Conservation (phyloP, 2,329 filamentous ascomycete species). For the Talaromyces piceae region DNA sequence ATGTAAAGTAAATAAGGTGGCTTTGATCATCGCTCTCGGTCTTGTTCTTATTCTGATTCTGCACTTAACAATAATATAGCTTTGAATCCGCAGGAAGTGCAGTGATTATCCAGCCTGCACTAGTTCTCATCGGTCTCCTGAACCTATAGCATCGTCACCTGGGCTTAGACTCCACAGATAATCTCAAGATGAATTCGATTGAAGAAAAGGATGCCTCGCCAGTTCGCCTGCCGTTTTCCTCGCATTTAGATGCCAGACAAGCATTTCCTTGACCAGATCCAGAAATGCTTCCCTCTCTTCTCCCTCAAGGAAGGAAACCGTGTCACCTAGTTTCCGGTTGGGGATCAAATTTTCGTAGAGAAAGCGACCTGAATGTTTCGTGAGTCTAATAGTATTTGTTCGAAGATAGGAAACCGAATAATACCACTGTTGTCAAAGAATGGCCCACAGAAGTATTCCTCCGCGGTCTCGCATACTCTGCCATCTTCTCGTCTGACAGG, state of each 20-base stretch:
- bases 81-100: no score
- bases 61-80: no score
- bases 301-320: slow-evolving; percentile 20
- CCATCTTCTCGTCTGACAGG: slow-evolving; percentile 18
- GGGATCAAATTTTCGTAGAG: slow-evolving; percentile 28
- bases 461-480: slow-evolving; percentile 24
- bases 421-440: slow-evolving; percentile 30
- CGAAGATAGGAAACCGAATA: background rate
- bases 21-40: no score
- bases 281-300: slow-evolving; percentile 26
- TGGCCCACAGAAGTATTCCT: slow-evolving; percentile 30
- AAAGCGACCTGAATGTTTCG: slow-evolving; percentile 20
- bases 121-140: no score
- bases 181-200: no score
- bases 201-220: slow-evolving; percentile 22
- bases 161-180: no score
- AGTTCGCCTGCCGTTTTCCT: slow-evolving; percentile 25
- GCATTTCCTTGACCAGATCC: slow-evolving; percentile 24
- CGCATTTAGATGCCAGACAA: slow-evolving; percentile 23
- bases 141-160: no score
- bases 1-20: no score
- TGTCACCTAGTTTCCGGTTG: slow-evolving; percentile 22
- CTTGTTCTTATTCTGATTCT: no score
- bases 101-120: no score
- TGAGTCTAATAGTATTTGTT: background rate